phyloP scores from a whole-genome alignment of 148 eudicot species.

The Nepenthes gracilis region DNA sequence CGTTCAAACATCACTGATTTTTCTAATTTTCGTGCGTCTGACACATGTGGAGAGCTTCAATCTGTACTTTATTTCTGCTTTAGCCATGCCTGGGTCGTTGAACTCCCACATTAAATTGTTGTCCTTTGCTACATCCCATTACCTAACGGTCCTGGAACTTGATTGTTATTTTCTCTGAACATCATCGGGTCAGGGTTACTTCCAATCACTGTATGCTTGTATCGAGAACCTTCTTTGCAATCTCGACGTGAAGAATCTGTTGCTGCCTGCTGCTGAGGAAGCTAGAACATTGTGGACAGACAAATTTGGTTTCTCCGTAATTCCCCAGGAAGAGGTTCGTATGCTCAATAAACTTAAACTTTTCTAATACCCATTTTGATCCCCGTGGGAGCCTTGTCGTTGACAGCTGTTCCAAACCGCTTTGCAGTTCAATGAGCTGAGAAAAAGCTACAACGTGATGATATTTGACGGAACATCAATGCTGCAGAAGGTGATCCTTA shows the following conservation, averaged over 20 bases:
- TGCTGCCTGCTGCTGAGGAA: conserved; percentile 89
- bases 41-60: too few relatives aligned
- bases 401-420: not conserved
- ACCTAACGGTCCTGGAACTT: too few relatives aligned
- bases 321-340: conserved; percentile 38
- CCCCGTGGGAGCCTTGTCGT: not conserved
- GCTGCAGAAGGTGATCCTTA: conserved; percentile 39
- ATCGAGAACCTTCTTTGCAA: conserved; percentile 49
- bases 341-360: not conserved
- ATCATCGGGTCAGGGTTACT: conserved; percentile 48
- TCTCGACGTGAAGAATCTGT: conserved; percentile 39
- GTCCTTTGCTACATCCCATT: too few relatives aligned
- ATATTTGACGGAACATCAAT: conserved; percentile 64
- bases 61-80: too few relatives aligned
- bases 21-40: too few relatives aligned
- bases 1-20: too few relatives aligned
- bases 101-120: too few relatives aligned
- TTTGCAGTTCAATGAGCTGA: conserved; percentile 43
- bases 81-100: too few relatives aligned
- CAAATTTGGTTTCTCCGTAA: conserved; percentile 57
- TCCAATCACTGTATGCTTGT: conserved; percentile 55
- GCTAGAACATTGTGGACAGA: conserved; percentile 60
- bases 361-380: not conserved
- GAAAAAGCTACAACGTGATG: conserved; percentile 34
- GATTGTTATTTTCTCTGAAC: not conserved